A percentile compares a stretch with the other conserved stretches of the same genome.
Evolutionary conservation across 345 rosid genomes (phyloP).

Genomic region (Boechera retrofracta): DNA sequence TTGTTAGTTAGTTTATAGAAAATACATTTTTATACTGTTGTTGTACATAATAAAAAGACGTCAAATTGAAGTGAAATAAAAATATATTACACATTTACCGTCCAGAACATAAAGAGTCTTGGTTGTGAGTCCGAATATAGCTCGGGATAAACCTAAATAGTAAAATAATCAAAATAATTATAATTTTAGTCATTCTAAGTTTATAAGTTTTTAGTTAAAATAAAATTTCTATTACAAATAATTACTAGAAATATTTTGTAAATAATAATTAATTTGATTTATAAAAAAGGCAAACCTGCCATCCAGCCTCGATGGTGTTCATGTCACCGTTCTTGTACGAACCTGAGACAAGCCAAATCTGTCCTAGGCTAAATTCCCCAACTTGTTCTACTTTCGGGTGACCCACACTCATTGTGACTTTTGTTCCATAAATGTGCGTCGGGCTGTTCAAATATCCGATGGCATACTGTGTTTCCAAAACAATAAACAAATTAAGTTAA

Average conservation of each 20-base stretch:
- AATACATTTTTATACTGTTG: not conserved
- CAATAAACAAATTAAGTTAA: not conserved
- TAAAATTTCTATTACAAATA: not conserved
- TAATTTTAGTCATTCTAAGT: no score
- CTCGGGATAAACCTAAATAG: not conserved
- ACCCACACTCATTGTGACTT: not conserved
- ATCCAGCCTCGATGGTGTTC: not conserved
- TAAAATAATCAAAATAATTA: no score
- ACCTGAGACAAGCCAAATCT: not conserved
- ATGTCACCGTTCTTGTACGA: rapidly evolving
- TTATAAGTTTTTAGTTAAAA: no score
- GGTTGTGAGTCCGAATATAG: not conserved
- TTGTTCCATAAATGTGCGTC: not conserved
- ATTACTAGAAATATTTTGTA: no score
- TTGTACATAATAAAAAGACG: no score
- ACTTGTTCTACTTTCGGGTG: not conserved
- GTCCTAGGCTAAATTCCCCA: not conserved
- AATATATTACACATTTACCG: not conserved
- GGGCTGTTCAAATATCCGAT: not conserved
- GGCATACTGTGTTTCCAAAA: not conserved
- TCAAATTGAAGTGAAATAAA: not conserved
- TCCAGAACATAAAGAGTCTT: not conserved
- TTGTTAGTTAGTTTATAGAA: not conserved
- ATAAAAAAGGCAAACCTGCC: no score
- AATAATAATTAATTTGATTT: no score